Conservation (phyloP, 352 stramenopile species). For the Pythium plurisporium region DNA sequence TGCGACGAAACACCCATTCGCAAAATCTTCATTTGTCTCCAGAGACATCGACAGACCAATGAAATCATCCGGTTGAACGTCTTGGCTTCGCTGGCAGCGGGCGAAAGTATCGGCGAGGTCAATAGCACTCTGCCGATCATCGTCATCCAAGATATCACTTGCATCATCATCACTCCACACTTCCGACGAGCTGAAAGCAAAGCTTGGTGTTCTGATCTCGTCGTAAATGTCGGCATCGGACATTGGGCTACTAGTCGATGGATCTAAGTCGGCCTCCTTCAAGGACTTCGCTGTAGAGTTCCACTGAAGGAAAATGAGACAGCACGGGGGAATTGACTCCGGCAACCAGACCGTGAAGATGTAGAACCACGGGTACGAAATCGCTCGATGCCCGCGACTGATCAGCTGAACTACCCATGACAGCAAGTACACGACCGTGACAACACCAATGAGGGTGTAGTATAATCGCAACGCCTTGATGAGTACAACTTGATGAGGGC, state of each 20-base stretch:
- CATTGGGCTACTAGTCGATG: conserved; percentile 34
- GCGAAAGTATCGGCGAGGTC: conserved; percentile 20
- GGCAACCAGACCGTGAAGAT: conserved; percentile 86
- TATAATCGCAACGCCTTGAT: conserved; percentile 83
- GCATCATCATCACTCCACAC: conserved; percentile 49
- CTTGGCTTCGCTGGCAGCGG: background rate
- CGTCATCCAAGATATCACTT: conserved; percentile 36
- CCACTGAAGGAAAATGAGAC: conserved; percentile 86
- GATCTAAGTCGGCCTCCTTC: conserved; percentile 52
- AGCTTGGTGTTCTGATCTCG: conserved; percentile 74
- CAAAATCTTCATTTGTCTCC: conserved; percentile 77
- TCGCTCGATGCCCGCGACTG: conserved; percentile 45
- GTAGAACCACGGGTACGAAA: conserved; percentile 88
- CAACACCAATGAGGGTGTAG: conserved; percentile 80
- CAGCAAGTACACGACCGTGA: conserved; percentile 80
- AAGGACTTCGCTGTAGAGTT: conserved; percentile 83
- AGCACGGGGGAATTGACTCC: conserved; percentile 80
- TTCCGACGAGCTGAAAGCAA: conserved; percentile 66
- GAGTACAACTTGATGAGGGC: conserved; percentile 70
- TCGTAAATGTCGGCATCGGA: conserved; percentile 57
- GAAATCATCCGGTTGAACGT: conserved; percentile 38
- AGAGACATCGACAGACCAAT: conserved; percentile 80
- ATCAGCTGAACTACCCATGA: conserved; percentile 83
- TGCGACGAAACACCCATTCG: conserved; percentile 69
- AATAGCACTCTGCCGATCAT: conserved; percentile 29